Base-by-base conservation (phyloP, 1,139 yeast species). In the Yamadazyma diddensiae region DNA sequence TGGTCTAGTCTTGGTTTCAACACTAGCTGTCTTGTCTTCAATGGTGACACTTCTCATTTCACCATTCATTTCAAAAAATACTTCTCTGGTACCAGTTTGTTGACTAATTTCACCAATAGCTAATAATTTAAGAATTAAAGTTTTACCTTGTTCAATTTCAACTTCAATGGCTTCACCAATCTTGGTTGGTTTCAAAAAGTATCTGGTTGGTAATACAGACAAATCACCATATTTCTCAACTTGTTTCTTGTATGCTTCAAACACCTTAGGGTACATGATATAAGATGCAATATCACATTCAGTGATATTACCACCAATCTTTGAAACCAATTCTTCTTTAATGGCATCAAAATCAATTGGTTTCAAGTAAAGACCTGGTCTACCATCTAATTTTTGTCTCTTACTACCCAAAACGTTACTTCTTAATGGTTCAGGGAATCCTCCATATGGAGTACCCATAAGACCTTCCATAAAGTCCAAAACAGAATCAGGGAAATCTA, bases 381-480 rank as follows among this genome's bases (percentile, higher is more conserved):
- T 83, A 49, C 73, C 69, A 42, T 79, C 76, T 61, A 92, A 78
- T 66, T 88, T 87, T 63, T 85, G 82, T 66, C 99, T 83, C 79
- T 88, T 90, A 57, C 77, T 77, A 32, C 70, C 68, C 57, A 92
- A 78, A 42, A 92, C 77, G 58, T 90, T 85, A 29, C 95, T 72
- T 68, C 98, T 82, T 62, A 92, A 73, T 29, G 99, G 98, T 66
- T 92, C 99, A 34, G 98, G 98, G 94, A 94, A 92, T 6, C 99
- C 99, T 48, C 98, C 98, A 57, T 86, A 88, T 50, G 99, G 99
- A 52, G 92, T 92, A 57, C 99, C 99, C 88, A 94, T 92, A 56
- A 92, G 75, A 50, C 99, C 99, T 70, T 94, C 96, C 78, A 92
- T 88, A 74, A 92, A 92, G 65, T 94, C 98, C 57, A 92, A 75